A percentile compares a stretch with the other conserved stretches of the same genome.
Evolutionary conservation across 2,329 filamentous ascomycete species (phyloP).

Genomic region (Talaromyces sp.): DNA sequence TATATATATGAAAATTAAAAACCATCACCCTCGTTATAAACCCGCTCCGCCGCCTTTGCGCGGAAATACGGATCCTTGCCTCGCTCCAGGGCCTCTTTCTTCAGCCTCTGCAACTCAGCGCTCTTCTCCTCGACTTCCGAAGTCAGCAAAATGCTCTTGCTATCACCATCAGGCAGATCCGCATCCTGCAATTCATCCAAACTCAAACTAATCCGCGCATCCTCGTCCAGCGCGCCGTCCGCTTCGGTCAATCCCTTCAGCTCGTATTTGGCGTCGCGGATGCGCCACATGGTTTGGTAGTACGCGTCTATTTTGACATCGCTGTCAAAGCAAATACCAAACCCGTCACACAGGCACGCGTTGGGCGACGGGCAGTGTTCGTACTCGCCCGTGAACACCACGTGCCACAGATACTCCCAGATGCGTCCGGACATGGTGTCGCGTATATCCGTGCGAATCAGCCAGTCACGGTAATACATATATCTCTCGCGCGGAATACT

Average conservation of each 20-base stretch:
- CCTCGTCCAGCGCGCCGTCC: constrained; percentile 5
- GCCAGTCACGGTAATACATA: constrained; percentile 56
- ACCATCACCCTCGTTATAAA: neutral
- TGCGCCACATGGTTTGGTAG: constrained; percentile 41
- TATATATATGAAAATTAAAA: neutral
- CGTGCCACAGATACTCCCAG: constrained; percentile 63
- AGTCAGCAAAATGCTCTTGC: constrained; percentile 1
- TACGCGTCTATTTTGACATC: constrained; percentile 46
- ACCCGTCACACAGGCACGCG: constrained; percentile 60
- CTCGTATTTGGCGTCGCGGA: constrained; percentile 33
- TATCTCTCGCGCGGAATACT: constrained; percentile 50
- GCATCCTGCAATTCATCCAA: constrained; percentile 7
- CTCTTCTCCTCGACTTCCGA: constrained; percentile 7
- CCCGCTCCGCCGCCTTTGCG: constrained; percentile 3
- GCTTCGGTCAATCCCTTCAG: constrained; percentile 37
- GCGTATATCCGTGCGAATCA: constrained; percentile 51
- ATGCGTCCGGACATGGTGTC: constrained; percentile 56
- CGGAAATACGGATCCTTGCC: constrained; percentile 2
- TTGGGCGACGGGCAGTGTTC: constrained; percentile 46
- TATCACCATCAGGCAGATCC: neutral
- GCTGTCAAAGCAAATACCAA: constrained; percentile 56
- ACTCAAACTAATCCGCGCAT: constrained; percentile 7
- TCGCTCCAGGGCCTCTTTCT: constrained; percentile 6
- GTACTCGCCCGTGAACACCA: constrained; percentile 51
- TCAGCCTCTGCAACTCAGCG: constrained; percentile 5